phyloP scores from a whole-genome alignment of 805 yeast species.

The Starmerella potacharoeniae region DNA sequence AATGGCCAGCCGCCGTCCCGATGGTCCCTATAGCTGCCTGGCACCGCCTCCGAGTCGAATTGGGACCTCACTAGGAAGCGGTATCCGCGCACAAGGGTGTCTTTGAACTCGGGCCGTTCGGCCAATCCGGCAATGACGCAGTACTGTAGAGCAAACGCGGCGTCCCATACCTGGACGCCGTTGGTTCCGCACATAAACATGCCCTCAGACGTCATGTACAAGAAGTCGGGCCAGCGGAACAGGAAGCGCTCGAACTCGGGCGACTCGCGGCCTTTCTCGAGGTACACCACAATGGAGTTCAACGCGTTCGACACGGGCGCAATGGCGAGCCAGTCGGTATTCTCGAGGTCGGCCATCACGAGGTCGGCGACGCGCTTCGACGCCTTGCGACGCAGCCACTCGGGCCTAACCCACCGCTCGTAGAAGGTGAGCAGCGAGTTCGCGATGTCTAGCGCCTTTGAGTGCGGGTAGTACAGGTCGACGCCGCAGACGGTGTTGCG shows the following conservation, averaged over 20 bases:
- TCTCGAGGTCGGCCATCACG: conserved; percentile 59
- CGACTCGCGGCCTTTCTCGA: conserved; percentile 62
- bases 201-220: conserved; percentile 83
- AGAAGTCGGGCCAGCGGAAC: conserved; percentile 57
- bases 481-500: conserved; percentile 83
- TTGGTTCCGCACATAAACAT: conserved; percentile 93
- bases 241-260: conserved; percentile 43
- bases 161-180: conserved; percentile 97
- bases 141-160: conserved; percentile 81
- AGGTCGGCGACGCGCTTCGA: conserved; percentile 47
- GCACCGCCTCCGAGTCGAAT: conserved; percentile 65
- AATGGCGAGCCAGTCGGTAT: conserved; percentile 72
- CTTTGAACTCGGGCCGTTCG: conserved; percentile 51
- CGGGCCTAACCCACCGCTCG: conserved; percentile 65
- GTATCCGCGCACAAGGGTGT: conserved; percentile 53
- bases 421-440: conserved; percentile 52
- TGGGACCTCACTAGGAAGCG: conserved; percentile 71
- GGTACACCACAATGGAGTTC: conserved; percentile 57
- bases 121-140: conserved; percentile 69
- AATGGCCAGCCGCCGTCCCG: conserved; percentile 93
- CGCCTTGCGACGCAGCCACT: conserved; percentile 48
- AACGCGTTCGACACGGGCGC: conserved; percentile 92
- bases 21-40: conserved; percentile 70
- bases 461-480: conserved; percentile 90
- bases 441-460: conserved; percentile 47